Base-by-base conservation (phyloP, 306 rosid species). In the Medicago ruthenica region DNA sequence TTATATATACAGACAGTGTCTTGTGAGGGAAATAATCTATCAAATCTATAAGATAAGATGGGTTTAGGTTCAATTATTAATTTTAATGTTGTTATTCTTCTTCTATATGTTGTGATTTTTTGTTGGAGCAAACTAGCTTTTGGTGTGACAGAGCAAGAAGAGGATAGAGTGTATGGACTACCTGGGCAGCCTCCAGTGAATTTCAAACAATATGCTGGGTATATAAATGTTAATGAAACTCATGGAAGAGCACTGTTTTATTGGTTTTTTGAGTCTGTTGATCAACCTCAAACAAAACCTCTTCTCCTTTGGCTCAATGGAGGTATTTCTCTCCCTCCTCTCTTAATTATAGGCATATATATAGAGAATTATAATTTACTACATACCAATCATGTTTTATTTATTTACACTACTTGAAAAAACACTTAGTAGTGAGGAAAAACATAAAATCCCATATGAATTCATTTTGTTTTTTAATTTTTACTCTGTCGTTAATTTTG, bases 161-260 rank as follows among this genome's bases (percentile, higher is more conserved):
- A 86, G 0, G 95, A 90, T 45, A 75, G 85, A 37, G 98, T 93
- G 40, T 6, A 64, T 2, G 14, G 75, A 41, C 53, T 93, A 8
- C 98, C 98, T 0, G 98, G 98, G 0, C 98, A 93, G 51, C 98
- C 95, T 14, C 12, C 15, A 1, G 95, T 89, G 82, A 85, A 80
- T 2, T 93, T 93, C 86, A 85, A 85, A 59, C 98, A 93, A 50
- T 90, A 85, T 51, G 83, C 98, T 0, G 98, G 98, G 4, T 93
- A 93, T 41, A 80, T 93, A 48, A 89, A 85, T 0, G 98, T 93
- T 44, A 90, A 93, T 74, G 54, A 87, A 48, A 68, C 79, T 51
- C 96, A 90, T 73, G 98, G 96, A 37, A 85, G 96, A 82, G 93
- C 98, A 36, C 81, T 93, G 72, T 93, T 93, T 73, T 93, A 93